Conservation (phyloP, 1,284 basidiomycete species). For the Ustilago trichophora region DNA sequence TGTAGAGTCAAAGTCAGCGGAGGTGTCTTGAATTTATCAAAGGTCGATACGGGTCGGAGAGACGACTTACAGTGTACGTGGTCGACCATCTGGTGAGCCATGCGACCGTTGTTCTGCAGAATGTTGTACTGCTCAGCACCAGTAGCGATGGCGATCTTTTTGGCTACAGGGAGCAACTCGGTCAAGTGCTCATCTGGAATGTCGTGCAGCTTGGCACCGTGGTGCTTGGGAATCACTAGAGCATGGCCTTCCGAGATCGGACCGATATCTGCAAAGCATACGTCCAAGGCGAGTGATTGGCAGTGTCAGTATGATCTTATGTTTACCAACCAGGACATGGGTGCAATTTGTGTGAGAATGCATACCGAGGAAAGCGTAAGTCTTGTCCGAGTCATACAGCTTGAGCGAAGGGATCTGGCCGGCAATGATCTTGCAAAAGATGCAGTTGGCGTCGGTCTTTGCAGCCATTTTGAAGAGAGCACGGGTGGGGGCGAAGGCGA, state of each 20-base stretch:
- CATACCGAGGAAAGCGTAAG: slow-evolving; percentile 57
- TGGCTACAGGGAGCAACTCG: slow-evolving; percentile 76
- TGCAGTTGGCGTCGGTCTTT: slow-evolving; percentile 61
- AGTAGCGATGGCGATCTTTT: slow-evolving; percentile 84
- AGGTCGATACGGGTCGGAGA: too few relatives aligned
- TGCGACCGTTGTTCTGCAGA: slow-evolving; percentile 72
- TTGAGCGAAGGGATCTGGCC: slow-evolving; percentile 68
- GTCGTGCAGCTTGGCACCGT: slow-evolving; percentile 68
- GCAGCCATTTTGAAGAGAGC: slow-evolving; percentile 54
- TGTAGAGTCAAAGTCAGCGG: too few relatives aligned
- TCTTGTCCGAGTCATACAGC: slow-evolving; percentile 67
- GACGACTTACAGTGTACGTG: slow-evolving; percentile 65
- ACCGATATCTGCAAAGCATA: slow-evolving; percentile 75
- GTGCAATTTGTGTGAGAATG: too few relatives aligned
- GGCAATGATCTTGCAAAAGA: slow-evolving; percentile 69
- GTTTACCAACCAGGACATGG: too few relatives aligned
- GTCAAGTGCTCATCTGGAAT: slow-evolving; percentile 67
- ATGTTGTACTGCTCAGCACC: slow-evolving; percentile 85
- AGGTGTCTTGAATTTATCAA: too few relatives aligned
- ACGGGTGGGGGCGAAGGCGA: slow-evolving; percentile 44
- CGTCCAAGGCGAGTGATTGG: too few relatives aligned
- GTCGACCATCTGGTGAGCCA: slow-evolving; percentile 56
- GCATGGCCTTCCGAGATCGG: slow-evolving; percentile 86
- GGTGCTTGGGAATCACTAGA: slow-evolving; percentile 83
- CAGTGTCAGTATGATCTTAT: too few relatives aligned